Percentiles rank a stretch among this genome's conserved stretches.
Evolutionary conservation across 202 grass and related monocot genomes (phyloP).

Genomic region (Elaeis oleifera): DNA sequence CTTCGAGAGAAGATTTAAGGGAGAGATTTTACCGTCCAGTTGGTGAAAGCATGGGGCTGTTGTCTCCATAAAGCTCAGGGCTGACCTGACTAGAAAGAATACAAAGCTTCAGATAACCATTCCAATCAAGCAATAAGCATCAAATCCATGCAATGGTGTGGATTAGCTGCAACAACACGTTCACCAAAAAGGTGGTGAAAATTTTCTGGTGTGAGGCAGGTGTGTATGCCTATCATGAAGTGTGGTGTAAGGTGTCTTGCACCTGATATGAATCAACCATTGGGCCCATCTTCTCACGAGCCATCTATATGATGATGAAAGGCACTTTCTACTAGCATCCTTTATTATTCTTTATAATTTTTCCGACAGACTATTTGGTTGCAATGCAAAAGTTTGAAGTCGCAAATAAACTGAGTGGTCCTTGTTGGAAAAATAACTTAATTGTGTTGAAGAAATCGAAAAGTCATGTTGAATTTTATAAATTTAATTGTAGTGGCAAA

Average conservation of each 20-base stretch:
- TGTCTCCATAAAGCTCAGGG: constrained; percentile 98
- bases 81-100: constrained; percentile 98
- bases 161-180: too few species aligned
- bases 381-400: constrained; percentile 1
- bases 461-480: too few species aligned
- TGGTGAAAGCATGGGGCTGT: constrained; percentile 82
- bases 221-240: too few species aligned
- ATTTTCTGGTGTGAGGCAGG: too few species aligned
- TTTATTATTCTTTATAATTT: constrained; percentile 23
- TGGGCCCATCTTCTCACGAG: too few species aligned
- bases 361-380: constrained; percentile 23
- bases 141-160: too few species aligned
- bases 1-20: too few species aligned
- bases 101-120: constrained; percentile 54
- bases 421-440: not conserved
- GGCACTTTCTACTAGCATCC: constrained; percentile 12
- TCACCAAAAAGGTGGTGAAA: too few species aligned
- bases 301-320: constrained; percentile 6
- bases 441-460: too few species aligned
- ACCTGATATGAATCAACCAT: too few species aligned
- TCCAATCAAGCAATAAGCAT: not conserved
- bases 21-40: constrained; percentile 68
- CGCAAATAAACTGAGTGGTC: constrained; percentile 8
- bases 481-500: too few species aligned
- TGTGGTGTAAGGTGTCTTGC: too few species aligned